Evolutionary conservation across 176 grass and related monocot species (phyloP), one percentile per base, ranked within the genome.

Genomic region (Canna indica): DNA sequence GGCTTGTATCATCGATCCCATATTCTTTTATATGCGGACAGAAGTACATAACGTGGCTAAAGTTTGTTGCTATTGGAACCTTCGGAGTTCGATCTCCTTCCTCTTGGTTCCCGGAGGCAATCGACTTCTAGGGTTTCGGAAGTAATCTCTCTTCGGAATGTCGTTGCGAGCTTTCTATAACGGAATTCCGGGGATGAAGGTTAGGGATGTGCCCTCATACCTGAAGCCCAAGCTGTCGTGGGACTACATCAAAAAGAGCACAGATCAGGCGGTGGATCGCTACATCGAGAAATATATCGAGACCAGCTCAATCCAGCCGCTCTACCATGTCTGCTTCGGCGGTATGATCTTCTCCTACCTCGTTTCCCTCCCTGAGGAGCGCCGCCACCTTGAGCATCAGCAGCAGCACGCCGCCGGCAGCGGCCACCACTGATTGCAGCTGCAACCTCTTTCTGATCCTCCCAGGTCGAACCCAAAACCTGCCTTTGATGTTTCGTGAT

Each of bases 221-320:
- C 70, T 91, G 47, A 96, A 91, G 79, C 92, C 88, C 36, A 70
- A 79, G 22, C 59, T 96, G 27, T 83, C 77, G 35, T 90, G 86
- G 93, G 86, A 77, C 12, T 84, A 90, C 81, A 36, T 78, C 22
- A 96, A 96, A 86, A 96, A 87, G 72, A 75, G 48, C 81, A 26
- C 82, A 16, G 82, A 96, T 81, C 32, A 91, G 81, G 83, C 88
- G 44, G 77, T 89, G 38, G 93, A 91, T 68, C 79, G 86, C 83
- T 96, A 91, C 88, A 90, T 91, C 84, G 86, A 96, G 31, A 96
- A 96, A 81, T 96, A 96, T 81, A 96, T 96, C 79, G 88, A 96
- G 2, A 96, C 88, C 32, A 47, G 79, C 60, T 87, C 81, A 41
- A 53, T 71, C 42, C 79, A 89, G 3, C 92, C 88, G 26, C 38